Conservation (phyloP, 2,329 filamentous ascomycete species). For the Aspergillus pseudonomiae region DNA sequence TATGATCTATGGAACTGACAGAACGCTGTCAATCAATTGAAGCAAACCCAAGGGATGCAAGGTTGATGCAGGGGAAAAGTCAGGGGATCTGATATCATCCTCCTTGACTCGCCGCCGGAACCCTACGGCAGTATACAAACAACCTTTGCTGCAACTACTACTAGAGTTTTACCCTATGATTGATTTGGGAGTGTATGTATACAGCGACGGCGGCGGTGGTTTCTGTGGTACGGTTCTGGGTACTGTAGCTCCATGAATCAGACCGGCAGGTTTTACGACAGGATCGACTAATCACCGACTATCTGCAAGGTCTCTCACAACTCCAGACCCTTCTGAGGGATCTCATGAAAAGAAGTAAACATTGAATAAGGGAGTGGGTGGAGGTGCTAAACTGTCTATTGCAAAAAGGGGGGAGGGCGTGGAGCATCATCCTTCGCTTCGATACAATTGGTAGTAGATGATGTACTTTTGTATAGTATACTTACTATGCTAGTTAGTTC, state of each 20-base stretch:
- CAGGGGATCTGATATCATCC: constrained; percentile 16
- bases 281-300: neutral
- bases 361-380: neutral
- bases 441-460: neutral
- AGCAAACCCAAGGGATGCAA: constrained; percentile 16
- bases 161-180: neutral
- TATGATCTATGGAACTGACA: neutral
- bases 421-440: neutral
- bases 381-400: too few relatives aligned
- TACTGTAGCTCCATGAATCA: neutral
- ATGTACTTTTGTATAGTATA: neutral
- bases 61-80: constrained; percentile 18
- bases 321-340: neutral
- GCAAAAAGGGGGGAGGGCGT: neutral
- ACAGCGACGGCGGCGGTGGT: neutral
- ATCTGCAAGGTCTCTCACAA: neutral
- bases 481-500: neutral
- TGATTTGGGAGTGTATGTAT: neutral
- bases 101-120: neutral
- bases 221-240: neutral
- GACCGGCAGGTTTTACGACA: neutral
- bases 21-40: constrained; percentile 10
- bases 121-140: neutral
- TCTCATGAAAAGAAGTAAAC: neutral
- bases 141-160: neutral